phyloP scores from a whole-genome alignment of 768 basidiomycete species.

The Asterophora lycoperdoides region DNA sequence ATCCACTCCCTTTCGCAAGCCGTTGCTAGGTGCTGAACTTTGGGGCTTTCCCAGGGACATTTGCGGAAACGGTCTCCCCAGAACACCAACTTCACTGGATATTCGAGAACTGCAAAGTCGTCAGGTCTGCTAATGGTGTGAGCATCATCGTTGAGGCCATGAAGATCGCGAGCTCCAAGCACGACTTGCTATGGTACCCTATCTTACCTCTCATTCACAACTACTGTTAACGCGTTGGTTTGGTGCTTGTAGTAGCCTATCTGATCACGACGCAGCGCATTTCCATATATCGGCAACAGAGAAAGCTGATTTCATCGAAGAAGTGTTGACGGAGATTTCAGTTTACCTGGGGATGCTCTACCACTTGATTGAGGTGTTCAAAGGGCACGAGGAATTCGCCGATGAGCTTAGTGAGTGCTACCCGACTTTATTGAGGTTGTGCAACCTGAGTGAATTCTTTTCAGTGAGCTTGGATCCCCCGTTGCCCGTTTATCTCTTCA shows the following conservation, averaged over 20 bases:
- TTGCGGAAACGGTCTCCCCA: slow-evolving; percentile 85
- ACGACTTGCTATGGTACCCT: slow-evolving; percentile 72
- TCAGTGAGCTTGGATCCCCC: slow-evolving; percentile 95
- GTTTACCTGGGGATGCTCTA: slow-evolving; percentile 95
- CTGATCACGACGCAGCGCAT: slow-evolving; percentile 69
- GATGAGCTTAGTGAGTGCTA: slow-evolving; percentile 85
- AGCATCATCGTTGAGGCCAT: slow-evolving; percentile 80
- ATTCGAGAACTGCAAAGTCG: slow-evolving; percentile 86
- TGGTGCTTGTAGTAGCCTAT: slow-evolving; percentile 51
- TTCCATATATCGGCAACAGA: slow-evolving; percentile 68
- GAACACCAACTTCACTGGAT: slow-evolving; percentile 97
- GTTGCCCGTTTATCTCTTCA: slow-evolving; percentile 87
- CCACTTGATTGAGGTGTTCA: slow-evolving; percentile 90
- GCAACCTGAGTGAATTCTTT: slow-evolving; percentile 5
- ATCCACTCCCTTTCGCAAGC: not conserved
- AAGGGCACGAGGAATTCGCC: slow-evolving; percentile 90
- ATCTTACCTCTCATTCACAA: not conserved
- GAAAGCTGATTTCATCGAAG: slow-evolving; percentile 77
- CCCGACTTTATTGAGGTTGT: not conserved
- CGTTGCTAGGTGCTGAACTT: slow-evolving; percentile 1
- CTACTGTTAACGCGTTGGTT: slow-evolving; percentile 4
- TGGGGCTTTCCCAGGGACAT: slow-evolving; percentile 55
- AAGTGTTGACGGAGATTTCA: slow-evolving; percentile 87
- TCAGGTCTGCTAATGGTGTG: slow-evolving; percentile 80
- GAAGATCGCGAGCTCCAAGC: slow-evolving; percentile 84